Base-by-base conservation (phyloP, 768 basidiomycete species). In the Leccinum ochraceum region DNA sequence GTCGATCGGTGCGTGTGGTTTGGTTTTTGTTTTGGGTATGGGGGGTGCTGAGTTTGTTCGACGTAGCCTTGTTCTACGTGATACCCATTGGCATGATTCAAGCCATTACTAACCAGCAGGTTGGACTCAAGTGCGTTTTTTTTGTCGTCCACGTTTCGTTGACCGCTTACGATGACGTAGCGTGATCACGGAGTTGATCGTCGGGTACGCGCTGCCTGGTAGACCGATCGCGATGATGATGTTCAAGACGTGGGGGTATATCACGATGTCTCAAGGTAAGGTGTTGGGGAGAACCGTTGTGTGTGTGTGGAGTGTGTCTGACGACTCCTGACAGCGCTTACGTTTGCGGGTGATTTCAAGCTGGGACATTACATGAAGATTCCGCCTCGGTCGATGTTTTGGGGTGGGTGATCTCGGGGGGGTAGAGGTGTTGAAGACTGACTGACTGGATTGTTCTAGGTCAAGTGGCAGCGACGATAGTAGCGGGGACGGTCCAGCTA, bases 191-290 rank as follows among this genome's bases (percentile, higher is more conserved):
- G 90, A 92, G 68, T 78, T 92, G 37, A 81, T 92, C 48, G 81
- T 86, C 54, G 90, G 90, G 16, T 76, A 75, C 49, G 69, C 75
- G 10, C 68, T 81, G 24, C 81, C 81, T 68, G 90, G 90, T 14
- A 82, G 81, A 53, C 88, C 90, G 3, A 81, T 90, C 60, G 88
- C 89, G 0, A 85, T 89, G 83, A 88, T 90, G 89, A 85, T 90
- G 82, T 89, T 86, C 78, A 88, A 87, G 76, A 86, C 82, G 6
- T 89, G 82, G 75, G 86, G 85, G 16, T 89, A 88, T 68, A 81
- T 87, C 51, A 83, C 86, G 1, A 83, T 87, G 84, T 63, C 76
- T 22, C 81, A 82, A 77, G 69, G 69, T 63, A 36, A n/a, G 8
- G 62, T 34, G 44, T 14, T 11, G 14, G 11, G 10, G 26, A 37